A percentile compares a stretch with the other conserved stretches of the same genome.
phyloP scores from a whole-genome alignment of 2,329 filamentous ascomycete genomes.

The Talaromyces islandicus region DNA sequence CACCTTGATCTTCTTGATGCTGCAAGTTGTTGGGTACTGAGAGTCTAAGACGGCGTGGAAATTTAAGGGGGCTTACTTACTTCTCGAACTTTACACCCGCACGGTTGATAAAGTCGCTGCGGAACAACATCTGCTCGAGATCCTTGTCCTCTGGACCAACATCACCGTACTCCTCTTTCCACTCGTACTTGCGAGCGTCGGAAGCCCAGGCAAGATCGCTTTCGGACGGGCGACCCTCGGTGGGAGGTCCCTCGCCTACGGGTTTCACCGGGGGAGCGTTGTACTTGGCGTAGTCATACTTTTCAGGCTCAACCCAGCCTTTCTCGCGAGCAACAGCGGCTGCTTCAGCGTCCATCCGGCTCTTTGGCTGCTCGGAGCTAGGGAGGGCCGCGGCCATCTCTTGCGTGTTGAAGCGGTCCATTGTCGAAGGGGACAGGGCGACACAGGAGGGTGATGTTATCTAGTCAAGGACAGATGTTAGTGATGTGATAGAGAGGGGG shows the following conservation, averaged over 20 bases:
- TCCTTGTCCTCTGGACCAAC: constrained; percentile 65
- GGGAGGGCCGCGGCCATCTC: constrained; percentile 11
- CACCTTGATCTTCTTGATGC: constrained; percentile 46
- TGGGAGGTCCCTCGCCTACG: constrained; percentile 14
- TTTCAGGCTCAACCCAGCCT: constrained; percentile 32
- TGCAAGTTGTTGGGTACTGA: constrained; percentile 14
- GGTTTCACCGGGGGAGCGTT: constrained; percentile 12
- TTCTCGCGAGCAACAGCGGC: constrained; percentile 28
- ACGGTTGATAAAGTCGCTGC: constrained; percentile 45
- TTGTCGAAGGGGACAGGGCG: constrained; percentile 3
- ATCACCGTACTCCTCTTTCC: constrained; percentile 79
- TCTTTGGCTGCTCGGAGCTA: constrained; percentile 2
- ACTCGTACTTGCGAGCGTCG: constrained; percentile 68
- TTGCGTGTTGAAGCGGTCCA: constrained; percentile 17
- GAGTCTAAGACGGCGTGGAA: neutral
- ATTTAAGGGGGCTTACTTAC: constrained; percentile 37
- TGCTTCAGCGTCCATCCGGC: constrained; percentile 22
- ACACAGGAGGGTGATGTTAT: neutral
- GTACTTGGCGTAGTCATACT: constrained; percentile 33
- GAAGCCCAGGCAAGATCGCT: constrained; percentile 38
- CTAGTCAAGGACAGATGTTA: neutral
- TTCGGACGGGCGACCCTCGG: constrained; percentile 19
- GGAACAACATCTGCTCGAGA: constrained; percentile 73
- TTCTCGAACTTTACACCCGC: constrained; percentile 59
- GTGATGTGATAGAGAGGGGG: neutral